Percentiles rank a stretch among this genome's conserved stretches.
Conservation (phyloP, 2,329 filamentous ascomycete species). For the Alternaria novae-zelandiae region DNA sequence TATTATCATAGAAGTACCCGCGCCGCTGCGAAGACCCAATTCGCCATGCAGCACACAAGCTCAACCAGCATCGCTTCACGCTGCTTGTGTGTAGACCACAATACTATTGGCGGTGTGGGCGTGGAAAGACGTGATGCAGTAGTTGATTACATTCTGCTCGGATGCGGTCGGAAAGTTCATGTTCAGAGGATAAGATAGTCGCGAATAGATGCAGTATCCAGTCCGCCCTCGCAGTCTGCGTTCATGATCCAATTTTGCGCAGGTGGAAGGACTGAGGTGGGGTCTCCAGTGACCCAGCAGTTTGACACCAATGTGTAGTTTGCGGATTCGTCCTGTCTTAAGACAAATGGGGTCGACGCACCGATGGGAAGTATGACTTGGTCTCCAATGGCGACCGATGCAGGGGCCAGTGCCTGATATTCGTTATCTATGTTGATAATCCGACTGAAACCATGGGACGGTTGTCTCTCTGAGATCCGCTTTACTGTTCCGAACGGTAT, state of each 20-base stretch:
- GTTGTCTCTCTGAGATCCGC: background rate
- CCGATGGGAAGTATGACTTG: background rate
- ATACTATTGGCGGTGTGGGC: constrained; percentile 36
- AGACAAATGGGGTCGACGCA: background rate
- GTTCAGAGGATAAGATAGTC: background rate
- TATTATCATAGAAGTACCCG: constrained; percentile 52
- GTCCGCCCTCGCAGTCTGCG: background rate
- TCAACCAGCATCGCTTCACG: constrained; percentile 50
- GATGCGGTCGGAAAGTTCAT: background rate
- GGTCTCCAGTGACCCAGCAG: background rate
- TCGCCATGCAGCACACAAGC: constrained; percentile 29
- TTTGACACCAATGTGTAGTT: background rate
- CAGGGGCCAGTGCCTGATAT: background rate
- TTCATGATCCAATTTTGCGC: background rate
- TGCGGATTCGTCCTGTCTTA: background rate
- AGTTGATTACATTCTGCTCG: background rate
- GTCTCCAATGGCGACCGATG: background rate
- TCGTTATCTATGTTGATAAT: background rate
- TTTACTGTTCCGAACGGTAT: background rate
- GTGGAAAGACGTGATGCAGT: background rate
- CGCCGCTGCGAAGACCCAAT: constrained; percentile 51
- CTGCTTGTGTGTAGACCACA: constrained; percentile 51
- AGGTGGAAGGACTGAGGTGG: background rate
- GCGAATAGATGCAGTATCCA: background rate
- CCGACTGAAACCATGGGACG: background rate